A percentile compares a stretch with the other conserved stretches of the same genome.
These are phyloP conservation scores for Cocos nucifera DNA, from an alignment of 176 grass and related monocot species.

Conservation along the genomic window DNA sequence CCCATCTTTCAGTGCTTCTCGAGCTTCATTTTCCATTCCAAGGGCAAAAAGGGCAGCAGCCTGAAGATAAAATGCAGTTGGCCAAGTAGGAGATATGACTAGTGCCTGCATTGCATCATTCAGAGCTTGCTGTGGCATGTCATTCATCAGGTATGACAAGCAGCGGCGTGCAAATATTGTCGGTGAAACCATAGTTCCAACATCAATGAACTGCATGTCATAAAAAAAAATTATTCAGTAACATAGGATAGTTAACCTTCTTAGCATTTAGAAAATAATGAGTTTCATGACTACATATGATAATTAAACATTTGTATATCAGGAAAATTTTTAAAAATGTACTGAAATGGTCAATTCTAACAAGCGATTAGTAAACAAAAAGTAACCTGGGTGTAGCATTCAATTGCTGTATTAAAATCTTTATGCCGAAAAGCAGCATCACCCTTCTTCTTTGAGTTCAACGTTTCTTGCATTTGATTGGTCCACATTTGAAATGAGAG, in stretches of 20 bases:
- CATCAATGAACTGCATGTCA: conserved; percentile 88
- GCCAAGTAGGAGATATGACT: conserved; percentile 81
- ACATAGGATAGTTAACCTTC: not conserved
- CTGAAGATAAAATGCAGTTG: conserved; percentile 93
- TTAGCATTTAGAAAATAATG: too few relatives aligned
- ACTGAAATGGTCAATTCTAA: not conserved
- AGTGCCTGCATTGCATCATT: conserved; percentile 79
- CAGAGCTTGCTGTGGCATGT: conserved; percentile 62
- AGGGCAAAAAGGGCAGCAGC: conserved; percentile 57
- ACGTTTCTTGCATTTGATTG: conserved; percentile 98
- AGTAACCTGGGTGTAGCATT: conserved; percentile 82
- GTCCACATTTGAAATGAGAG: conserved; percentile 99
- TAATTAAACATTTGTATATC: conserved; percentile 1
- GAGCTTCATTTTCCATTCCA: conserved; percentile 84
- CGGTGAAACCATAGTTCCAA: conserved; percentile 87
- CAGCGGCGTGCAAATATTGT: conserved; percentile 86
- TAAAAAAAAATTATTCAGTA: not conserved
- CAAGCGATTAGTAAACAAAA: conserved; percentile 6
- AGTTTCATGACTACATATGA: too few relatives aligned
- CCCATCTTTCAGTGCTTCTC: conserved; percentile 80
- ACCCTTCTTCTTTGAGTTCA: conserved; percentile 98
- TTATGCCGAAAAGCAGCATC: conserved; percentile 92
- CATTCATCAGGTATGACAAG: conserved; percentile 89
- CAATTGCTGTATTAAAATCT: conserved; percentile 84
- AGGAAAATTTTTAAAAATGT: too few relatives aligned